Percentiles rank a stretch among this genome's conserved stretches.
Conservation (phyloP, 164 flowering plant species). For the Vitis labrusca region DNA sequence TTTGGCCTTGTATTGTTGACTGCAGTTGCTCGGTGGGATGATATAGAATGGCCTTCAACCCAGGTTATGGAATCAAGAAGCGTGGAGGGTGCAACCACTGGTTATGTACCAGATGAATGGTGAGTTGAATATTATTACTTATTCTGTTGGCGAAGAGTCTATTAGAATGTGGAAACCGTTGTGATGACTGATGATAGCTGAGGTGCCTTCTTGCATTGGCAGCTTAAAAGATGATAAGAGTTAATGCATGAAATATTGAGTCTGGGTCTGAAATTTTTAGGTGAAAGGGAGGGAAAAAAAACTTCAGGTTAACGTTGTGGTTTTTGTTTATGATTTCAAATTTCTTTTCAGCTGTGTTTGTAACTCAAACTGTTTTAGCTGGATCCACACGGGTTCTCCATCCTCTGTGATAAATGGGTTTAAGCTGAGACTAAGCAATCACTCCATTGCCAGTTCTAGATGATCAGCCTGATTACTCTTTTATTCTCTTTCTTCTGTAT, state of each 20-base stretch:
- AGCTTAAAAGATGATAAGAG: not conserved
- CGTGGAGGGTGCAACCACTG: slow-evolving; percentile 41
- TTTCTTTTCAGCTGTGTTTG: too few relatives aligned
- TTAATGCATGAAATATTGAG: not conserved
- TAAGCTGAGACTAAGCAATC: too few relatives aligned
- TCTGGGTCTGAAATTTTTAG: not conserved
- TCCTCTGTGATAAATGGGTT: too few relatives aligned
- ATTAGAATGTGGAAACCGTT: not conserved
- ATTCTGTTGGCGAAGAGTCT: not conserved
- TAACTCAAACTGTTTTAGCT: too few relatives aligned
- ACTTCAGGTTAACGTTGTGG: too few relatives aligned
- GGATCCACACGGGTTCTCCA: too few relatives aligned
- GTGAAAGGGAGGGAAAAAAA: not conserved
- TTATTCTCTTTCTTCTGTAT: not conserved
- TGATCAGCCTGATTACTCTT: not conserved
- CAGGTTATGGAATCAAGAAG: slow-evolving; percentile 11
- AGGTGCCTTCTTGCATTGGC: not conserved
- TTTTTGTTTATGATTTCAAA: too few relatives aligned
- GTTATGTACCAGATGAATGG: slow-evolving; percentile 87
- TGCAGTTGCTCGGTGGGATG: slow-evolving; percentile 86
- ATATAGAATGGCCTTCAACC: slow-evolving; percentile 29
- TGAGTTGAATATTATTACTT: slow-evolving; percentile 25
- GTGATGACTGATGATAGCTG: not conserved
- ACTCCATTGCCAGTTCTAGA: too few relatives aligned
- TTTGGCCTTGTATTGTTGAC: not conserved